Percentiles rank a stretch among this genome's conserved stretches.
Evolutionary conservation across 2,329 filamentous ascomycete genomes (phyloP).

Genomic region (Graphiopsis chlorocephala): DNA sequence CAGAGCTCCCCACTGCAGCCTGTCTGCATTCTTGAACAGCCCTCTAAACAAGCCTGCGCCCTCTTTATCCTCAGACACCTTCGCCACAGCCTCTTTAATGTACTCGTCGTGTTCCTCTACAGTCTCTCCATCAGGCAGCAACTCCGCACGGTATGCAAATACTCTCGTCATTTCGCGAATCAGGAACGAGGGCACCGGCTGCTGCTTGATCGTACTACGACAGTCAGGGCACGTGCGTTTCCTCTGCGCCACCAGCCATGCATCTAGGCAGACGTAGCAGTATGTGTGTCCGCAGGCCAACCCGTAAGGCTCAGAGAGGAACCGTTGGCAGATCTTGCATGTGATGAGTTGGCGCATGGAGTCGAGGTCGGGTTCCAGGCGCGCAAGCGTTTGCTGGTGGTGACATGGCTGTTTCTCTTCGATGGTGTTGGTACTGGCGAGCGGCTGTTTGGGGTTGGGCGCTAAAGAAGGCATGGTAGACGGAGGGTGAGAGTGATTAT

Average conservation of each 20-base stretch:
- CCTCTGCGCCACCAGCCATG: conserved; percentile 43
- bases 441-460: background rate
- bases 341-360: conserved; percentile 60
- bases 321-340: conserved; percentile 66
- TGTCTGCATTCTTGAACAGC: conserved; percentile 45
- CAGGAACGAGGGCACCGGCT: conserved; percentile 64
- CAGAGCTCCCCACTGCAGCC: conserved; percentile 40
- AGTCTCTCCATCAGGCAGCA: conserved; percentile 63
- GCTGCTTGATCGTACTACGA: conserved; percentile 55
- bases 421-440: background rate
- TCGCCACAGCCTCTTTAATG: conserved; percentile 58
- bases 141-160: conserved; percentile 58
- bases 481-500: background rate
- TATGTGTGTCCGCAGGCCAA: conserved; percentile 69
- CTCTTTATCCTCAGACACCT: conserved; percentile 59
- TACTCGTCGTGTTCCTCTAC: conserved; percentile 58
- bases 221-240: conserved; percentile 70
- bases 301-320: conserved; percentile 68
- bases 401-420: background rate
- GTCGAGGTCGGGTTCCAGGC: conserved; percentile 51
- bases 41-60: conserved; percentile 64
- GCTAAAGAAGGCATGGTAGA: background rate
- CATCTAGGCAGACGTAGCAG: conserved; percentile 60
- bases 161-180: conserved; percentile 64
- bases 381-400: conserved; percentile 3